A percentile compares a stretch with the other conserved stretches of the same genome.
These are phyloP conservation scores for Stentor roeselii DNA, from an alignment of 73 alveolate species.

Conservation along the genomic window DNA sequence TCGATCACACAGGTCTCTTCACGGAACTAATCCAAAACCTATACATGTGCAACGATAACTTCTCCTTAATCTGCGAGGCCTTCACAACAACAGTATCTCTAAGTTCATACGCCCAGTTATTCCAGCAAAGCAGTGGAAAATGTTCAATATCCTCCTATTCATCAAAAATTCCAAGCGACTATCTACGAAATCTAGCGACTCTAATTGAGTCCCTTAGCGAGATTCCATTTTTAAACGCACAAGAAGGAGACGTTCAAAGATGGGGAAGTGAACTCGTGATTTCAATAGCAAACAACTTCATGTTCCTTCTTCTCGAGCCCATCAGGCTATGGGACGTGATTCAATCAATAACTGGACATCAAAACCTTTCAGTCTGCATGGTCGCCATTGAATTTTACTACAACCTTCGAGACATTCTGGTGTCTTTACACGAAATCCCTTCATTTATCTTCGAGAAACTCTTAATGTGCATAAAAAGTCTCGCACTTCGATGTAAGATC, in stretches of 20 bases:
- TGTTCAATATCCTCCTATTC: neutral
- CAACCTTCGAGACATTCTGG: neutral
- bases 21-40: neutral
- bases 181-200: neutral
- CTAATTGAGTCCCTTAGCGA: neutral
- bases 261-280: neutral
- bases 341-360: neutral
- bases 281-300: neutral
- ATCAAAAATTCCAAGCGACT: neutral
- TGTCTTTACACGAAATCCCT: neutral
- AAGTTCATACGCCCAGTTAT: neutral
- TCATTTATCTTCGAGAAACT: neutral
- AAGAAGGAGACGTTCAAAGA: neutral
- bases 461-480: neutral
- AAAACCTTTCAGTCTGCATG: neutral
- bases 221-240: neutral
- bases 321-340: neutral
- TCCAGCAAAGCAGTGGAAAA: neutral
- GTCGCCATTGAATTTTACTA: neutral
- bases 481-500: neutral
- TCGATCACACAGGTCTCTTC: neutral
- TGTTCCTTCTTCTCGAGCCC: neutral
- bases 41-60: neutral
- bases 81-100: neutral
- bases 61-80: neutral